Percentiles rank a stretch among this genome's conserved stretches.
phyloP scores from a whole-genome alignment of 2,329 filamentous ascomycete species.

The Canariomyces notabilis region DNA sequence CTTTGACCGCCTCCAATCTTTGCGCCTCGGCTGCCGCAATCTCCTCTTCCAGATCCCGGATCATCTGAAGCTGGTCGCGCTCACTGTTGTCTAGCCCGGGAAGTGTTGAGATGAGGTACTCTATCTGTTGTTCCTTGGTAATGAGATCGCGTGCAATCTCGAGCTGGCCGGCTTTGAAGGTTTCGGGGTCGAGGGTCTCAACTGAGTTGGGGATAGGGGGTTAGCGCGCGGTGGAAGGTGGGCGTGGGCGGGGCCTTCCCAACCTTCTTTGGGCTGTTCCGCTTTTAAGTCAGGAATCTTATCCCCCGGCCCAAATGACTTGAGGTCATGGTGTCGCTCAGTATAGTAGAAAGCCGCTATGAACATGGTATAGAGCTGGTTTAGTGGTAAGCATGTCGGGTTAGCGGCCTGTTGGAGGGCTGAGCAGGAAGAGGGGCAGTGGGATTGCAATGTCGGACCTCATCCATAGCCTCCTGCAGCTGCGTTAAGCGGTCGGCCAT shows the following conservation, averaged over 20 bases:
- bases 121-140: slow-evolving; percentile 77
- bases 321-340: slow-evolving; percentile 62
- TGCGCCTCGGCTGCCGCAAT: slow-evolving; percentile 58
- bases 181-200: slow-evolving; percentile 56
- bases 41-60: slow-evolving; percentile 61
- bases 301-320: slow-evolving; percentile 53
- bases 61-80: slow-evolving; percentile 65
- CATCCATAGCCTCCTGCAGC: slow-evolving; percentile 78
- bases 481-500: slow-evolving; percentile 78
- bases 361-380: slow-evolving; percentile 62
- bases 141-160: slow-evolving; percentile 74
- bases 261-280: slow-evolving; percentile 47
- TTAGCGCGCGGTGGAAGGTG: not conserved
- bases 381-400: not conserved
- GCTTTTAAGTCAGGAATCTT: slow-evolving; percentile 56
- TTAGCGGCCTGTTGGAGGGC: not conserved
- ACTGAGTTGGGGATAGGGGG: slow-evolving; percentile 35
- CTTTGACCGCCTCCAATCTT: slow-evolving; percentile 57
- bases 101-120: slow-evolving; percentile 66
- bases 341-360: slow-evolving; percentile 63
- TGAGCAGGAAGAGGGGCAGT: not conserved
- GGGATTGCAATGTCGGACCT: slow-evolving; percentile 46
- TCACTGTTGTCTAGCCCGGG: slow-evolving; percentile 77
- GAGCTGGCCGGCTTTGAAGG: slow-evolving; percentile 61
- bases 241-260: slow-evolving; percentile 2